phyloP scores from a whole-genome alignment of 257 asterid genomes.

The Lithospermum erythrorhizon region DNA sequence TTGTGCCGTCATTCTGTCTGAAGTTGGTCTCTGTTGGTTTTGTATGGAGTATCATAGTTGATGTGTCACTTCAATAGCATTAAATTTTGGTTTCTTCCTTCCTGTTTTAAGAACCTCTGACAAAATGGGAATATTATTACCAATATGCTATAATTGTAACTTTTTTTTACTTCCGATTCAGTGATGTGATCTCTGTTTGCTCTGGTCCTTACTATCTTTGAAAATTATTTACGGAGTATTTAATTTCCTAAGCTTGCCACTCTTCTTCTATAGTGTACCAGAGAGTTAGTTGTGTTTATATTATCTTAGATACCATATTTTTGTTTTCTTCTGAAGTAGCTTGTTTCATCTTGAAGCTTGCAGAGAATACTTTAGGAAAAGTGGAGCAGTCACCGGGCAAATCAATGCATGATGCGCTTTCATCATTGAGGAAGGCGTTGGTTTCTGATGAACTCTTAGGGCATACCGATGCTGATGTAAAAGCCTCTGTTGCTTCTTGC shows the following conservation, averaged over 20 bases:
- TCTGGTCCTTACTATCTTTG: background rate
- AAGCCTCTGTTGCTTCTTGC: constrained; percentile 88
- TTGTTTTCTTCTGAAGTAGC: background rate
- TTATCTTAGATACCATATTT: constrained; percentile 2
- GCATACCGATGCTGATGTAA: constrained; percentile 74
- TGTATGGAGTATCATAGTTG: too few relatives aligned
- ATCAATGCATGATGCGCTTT: constrained; percentile 60
- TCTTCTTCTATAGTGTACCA: background rate
- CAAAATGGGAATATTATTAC: too few relatives aligned
- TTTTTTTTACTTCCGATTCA: too few relatives aligned
- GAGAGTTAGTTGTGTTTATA: constrained; percentile 1
- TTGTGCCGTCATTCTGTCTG: too few relatives aligned
- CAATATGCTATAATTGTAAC: too few relatives aligned
- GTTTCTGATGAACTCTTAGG: constrained; percentile 47
- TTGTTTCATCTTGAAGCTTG: constrained; percentile 30
- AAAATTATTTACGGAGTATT: background rate
- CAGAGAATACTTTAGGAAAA: constrained; percentile 51
- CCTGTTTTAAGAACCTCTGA: too few relatives aligned
- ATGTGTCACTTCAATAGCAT: too few relatives aligned
- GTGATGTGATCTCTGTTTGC: too few relatives aligned
- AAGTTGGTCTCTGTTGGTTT: too few relatives aligned
- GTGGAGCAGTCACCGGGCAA: constrained; percentile 92
- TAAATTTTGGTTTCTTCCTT: too few relatives aligned
- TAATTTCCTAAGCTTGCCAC: background rate
- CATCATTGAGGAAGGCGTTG: constrained; percentile 57